Evolutionary conservation across 1,284 basidiomycete genomes (phyloP), one percentile per base, ranked within the genome.

Genomic region (Pyrrhoderma lamaoense): DNA sequence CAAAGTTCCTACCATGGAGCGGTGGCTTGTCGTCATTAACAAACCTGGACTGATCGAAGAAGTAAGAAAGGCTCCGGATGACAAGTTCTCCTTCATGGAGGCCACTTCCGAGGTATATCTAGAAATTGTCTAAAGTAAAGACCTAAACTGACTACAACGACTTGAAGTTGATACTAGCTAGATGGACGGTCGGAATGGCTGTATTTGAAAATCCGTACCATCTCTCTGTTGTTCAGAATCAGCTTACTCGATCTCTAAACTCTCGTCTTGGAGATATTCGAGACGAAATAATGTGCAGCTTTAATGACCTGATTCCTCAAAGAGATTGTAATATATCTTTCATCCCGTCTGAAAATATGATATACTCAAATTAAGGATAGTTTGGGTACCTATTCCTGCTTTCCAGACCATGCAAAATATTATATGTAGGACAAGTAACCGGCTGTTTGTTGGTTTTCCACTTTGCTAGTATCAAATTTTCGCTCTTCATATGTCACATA

Each of bases 371-470:
- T 36, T 22, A 14, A 40, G n/a, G 14, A 40, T 40, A 70, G 69
- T 65, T 19, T 75, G 74, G 73, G 59, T 61, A 2, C 58, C 58
- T 13, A 47, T 72, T n/a, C 64, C 60, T 2, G 64, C 65, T 2
- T 56, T 66, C 31, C 47, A 62, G 7, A 68, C 65, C 0, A 55
- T 72, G 8, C 65, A 67, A 60, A 60, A 67, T 19, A 64, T 76
- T 35, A 66, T 76, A 1, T 65, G 64, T 49, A 61, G 73, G 8
- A 62, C 62, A 13, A 65, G 62, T 47, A 72, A 73, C 52, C 62
- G 73, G 5, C 59, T 73, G 8, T 68, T 72, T 44, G 67, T 72
- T 8, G 72, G 71, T 5, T 54, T 64, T 14, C 70, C 71, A 9
- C 53, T 70, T 7, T 74, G 72, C 69, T 51, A 43, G 64, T 60